A percentile compares a stretch with the other conserved stretches of the same genome.
Conservation (phyloP, 2,329 filamentous ascomycete genomes). For the Zalaria obscura region DNA sequence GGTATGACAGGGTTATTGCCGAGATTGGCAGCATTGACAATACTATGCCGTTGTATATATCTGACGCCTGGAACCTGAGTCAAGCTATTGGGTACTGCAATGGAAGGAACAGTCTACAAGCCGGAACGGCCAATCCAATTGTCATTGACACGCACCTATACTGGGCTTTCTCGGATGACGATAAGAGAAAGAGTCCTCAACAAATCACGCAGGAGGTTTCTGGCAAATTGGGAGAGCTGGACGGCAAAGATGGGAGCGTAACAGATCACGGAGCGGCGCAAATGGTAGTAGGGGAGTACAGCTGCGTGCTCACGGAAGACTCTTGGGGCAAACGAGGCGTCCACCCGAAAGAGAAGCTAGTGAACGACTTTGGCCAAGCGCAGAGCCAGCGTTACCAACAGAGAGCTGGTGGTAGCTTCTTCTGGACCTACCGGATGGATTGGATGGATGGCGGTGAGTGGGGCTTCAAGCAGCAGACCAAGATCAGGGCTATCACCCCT, state of each 20-base stretch:
- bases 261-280: slow-evolving; percentile 35
- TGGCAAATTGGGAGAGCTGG: slow-evolving; percentile 29
- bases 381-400: slow-evolving; percentile 35
- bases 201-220: slow-evolving; percentile 35
- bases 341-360: slow-evolving; percentile 24
- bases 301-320: slow-evolving; percentile 38
- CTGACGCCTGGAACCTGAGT: slow-evolving; percentile 41
- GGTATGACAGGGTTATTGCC: slow-evolving; percentile 38
- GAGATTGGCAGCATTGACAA: slow-evolving; percentile 33
- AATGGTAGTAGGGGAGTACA: slow-evolving; percentile 44
- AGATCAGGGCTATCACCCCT: slow-evolving; percentile 27
- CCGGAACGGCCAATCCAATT: slow-evolving; percentile 28
- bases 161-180: slow-evolving; percentile 41
- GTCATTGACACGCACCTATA: slow-evolving; percentile 47
- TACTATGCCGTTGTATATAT: slow-evolving; percentile 41
- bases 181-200: slow-evolving; percentile 36
- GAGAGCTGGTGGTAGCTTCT: slow-evolving; percentile 38
- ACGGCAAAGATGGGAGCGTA: slow-evolving; percentile 33
- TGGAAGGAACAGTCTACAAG: slow-evolving; percentile 22
- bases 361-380: slow-evolving; percentile 31
- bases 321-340: slow-evolving; percentile 28
- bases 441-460: slow-evolving; percentile 49
- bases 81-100: slow-evolving; percentile 31
- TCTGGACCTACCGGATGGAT: slow-evolving; percentile 49
- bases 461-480: slow-evolving; percentile 41